phyloP scores from a whole-genome alignment of 805 yeast genomes.

The Wickerhamomyces strasburgensis region DNA sequence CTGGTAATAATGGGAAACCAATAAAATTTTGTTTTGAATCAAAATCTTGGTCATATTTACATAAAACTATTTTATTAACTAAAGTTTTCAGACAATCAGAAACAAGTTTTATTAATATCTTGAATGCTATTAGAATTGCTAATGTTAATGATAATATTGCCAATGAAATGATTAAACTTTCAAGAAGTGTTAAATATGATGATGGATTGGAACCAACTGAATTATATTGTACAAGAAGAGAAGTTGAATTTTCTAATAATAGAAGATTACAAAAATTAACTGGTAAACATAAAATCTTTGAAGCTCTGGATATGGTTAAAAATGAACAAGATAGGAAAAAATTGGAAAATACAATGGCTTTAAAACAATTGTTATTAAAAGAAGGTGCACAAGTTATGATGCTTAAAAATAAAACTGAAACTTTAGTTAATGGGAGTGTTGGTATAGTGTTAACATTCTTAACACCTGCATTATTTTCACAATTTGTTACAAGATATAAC shows the following conservation, averaged over 20 bases:
- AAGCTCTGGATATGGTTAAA: constrained; percentile 38
- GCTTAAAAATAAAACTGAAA: constrained; percentile 71
- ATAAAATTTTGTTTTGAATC: constrained; percentile 71
- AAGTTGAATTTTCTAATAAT: constrained; percentile 74
- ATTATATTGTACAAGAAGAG: constrained; percentile 77
- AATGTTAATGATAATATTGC: constrained; percentile 46
- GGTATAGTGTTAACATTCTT: constrained; percentile 58
- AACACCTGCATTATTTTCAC: constrained; percentile 23
- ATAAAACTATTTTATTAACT: constrained; percentile 63
- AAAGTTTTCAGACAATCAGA: constrained; percentile 93
- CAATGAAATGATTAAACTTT: constrained; percentile 43
- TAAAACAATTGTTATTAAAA: constrained; percentile 56
- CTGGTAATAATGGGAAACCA: constrained; percentile 29
- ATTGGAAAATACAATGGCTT: constrained; percentile 69
- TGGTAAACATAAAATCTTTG: constrained; percentile 41
- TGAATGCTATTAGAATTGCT: constrained; percentile 79
- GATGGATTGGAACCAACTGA: constrained; percentile 90
- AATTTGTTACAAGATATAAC: constrained; percentile 9
- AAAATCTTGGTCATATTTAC: constrained; percentile 62
- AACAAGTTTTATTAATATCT: constrained; percentile 63
- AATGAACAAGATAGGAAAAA: constrained; percentile 18
- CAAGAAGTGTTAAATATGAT: constrained; percentile 50
- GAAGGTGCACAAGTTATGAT: constrained; percentile 94
- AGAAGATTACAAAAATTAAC: constrained; percentile 43
- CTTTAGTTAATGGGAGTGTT: constrained; percentile 84